Base-by-base conservation (phyloP, 768 basidiomycete genomes). In the Epithele typhae region DNA sequence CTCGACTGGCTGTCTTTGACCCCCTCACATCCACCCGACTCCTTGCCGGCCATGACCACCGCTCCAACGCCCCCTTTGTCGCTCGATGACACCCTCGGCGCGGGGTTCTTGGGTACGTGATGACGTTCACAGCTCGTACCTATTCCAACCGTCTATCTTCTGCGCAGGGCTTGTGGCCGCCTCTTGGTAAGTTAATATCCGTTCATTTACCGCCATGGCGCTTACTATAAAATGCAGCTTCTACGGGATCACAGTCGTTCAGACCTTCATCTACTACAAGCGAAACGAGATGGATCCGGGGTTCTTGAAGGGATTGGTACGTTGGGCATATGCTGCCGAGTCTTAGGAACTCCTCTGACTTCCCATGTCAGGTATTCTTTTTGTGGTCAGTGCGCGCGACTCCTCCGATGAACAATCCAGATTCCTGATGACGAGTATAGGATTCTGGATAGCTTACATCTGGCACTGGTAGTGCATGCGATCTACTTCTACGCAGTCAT, bases 401-500 rank as follows among this genome's bases (percentile, higher is more conserved):
- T 43, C 4, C 14, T 7, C 15, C 3, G 3, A 17, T 3, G 25
- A 5, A 15, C 15, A 11, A n/a, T 8, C 6, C 14, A 10, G 34
- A 25, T 32, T 18, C n/a, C n/a, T n/a, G n/a, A 35, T 4, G 10
- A 12, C 11, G 3, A 25, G 17, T n/a, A 17, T 36, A 55, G 56
- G 49, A 33, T 50, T 24, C 35, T 57, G 21, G 56, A 60, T 19
- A 46, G 42, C 19, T 37, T 60, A 5, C 54, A 58, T 36, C 34
- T 56, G 5, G 56, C 54, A 4, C 35, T 53, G 25, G 40, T 57
- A 6, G 51, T 44, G 3, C 48, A 48, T 17, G 25, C 56, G 2
- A 36, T 57, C n/a, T 63, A 63, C 37, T 47, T 45, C 27, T 60
- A 59, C 40, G 50, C 56, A 5, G 56, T 63, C 5, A 56, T 46